A percentile compares a stretch with the other conserved stretches of the same genome.
Conservation (phyloP, 305 asterid genomes). For the Andrographis paniculata region DNA sequence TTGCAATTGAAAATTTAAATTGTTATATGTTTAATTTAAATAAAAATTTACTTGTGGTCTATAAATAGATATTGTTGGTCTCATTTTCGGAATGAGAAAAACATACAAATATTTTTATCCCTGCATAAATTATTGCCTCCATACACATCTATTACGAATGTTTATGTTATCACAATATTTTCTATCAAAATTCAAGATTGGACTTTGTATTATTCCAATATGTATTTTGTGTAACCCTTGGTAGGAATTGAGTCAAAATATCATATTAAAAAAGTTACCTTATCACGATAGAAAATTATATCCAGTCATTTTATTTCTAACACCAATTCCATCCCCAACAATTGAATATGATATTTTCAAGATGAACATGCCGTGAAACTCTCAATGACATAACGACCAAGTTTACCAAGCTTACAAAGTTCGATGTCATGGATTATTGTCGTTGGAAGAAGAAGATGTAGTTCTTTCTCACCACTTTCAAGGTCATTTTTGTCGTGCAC, state of each 20-base stretch:
- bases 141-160: no score
- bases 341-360: neutral
- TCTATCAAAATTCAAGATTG: no score
- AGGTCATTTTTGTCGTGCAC: neutral
- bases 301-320: neutral
- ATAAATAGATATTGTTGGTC: no score
- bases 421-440: neutral
- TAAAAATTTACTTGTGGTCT: no score
- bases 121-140: no score
- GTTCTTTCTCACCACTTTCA: neutral
- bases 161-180: no score
- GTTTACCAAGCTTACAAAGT: neutral
- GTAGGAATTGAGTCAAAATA: neutral
- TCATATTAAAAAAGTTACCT: neutral
- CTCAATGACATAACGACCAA: neutral
- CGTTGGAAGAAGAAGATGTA: neutral
- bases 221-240: no score
- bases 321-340: neutral
- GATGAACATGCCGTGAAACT: neutral
- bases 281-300: neutral
- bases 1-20: no score
- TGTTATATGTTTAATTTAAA: no score
- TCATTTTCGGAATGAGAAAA: no score
- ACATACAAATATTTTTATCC: no score
- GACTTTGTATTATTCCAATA: no score